A percentile compares a stretch with the other conserved stretches of the same genome.
These are phyloP conservation scores for Xylariales sp. DNA, from an alignment of 2,329 filamentous ascomycete species.

Conservation along the genomic window DNA sequence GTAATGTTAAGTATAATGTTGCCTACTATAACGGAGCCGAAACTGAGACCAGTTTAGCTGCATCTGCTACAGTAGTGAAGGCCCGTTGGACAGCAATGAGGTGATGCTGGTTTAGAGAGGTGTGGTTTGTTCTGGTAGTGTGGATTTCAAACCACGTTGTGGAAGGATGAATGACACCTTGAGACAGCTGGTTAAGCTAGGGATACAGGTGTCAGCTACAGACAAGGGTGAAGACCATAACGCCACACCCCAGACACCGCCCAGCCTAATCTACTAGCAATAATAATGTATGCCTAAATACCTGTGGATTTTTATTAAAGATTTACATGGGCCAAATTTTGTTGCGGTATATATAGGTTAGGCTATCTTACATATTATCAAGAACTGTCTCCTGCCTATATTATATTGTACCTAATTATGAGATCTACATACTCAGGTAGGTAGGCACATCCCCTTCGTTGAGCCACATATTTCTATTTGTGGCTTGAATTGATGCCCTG, in stretches of 20 bases:
- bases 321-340: too few species aligned
- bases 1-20: neutral
- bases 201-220: neutral
- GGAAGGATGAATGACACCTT: constrained; percentile 13
- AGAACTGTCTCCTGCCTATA: neutral
- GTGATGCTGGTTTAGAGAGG: constrained; percentile 35
- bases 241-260: too few species aligned
- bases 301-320: too few species aligned
- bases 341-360: neutral
- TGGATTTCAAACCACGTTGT: constrained; percentile 19
- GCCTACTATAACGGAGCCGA: constrained; percentile 5
- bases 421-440: neutral
- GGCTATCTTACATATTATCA: neutral
- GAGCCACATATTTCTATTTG: neutral
- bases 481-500: neutral
- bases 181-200: neutral
- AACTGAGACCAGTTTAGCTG: constrained; percentile 8
- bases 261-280: too few species aligned
- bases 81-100: constrained; percentile 17
- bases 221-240: neutral
- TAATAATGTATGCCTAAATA: too few species aligned
- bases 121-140: constrained; percentile 32
- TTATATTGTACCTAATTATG: neutral
- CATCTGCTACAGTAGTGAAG: constrained; percentile 18
- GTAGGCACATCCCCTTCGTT: too few species aligned